phyloP scores from a whole-genome alignment of 1,284 basidiomycete species.

The Chalciporus sp. region DNA sequence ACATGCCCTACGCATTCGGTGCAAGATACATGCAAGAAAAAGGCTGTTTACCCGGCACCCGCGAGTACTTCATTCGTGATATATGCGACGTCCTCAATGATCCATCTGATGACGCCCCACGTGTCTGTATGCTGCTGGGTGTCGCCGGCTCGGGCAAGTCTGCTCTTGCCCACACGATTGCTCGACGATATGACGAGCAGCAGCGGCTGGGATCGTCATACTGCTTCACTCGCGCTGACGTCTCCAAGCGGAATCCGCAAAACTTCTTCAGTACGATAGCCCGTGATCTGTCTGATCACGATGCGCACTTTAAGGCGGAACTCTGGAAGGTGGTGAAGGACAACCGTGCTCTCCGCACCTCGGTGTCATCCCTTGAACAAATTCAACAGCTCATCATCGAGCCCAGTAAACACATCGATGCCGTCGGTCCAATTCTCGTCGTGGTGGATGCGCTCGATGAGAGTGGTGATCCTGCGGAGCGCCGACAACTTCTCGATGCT shows the following conservation, averaged over 20 bases:
- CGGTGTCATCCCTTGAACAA: neutral
- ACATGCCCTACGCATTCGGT: neutral
- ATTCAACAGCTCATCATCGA: no score
- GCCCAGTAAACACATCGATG: no score
- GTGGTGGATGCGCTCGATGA: neutral
- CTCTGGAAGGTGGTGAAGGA: slow-evolving; percentile 2
- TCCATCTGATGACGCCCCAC: neutral
- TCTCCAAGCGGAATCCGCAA: slow-evolving; percentile 3
- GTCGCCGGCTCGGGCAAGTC: no score
- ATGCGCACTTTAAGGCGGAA: neutral
- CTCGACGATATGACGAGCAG: slow-evolving; percentile 1
- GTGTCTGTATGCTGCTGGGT: slow-evolving; percentile 1
- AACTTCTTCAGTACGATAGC: slow-evolving; percentile 9
- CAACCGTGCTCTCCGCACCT: slow-evolving; percentile 5
- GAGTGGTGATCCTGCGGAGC: no score
- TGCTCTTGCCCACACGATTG: slow-evolving; percentile 3
- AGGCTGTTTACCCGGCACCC: neutral
- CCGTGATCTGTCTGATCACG: no score
- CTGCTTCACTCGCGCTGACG: neutral
- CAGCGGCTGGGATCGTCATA: neutral
- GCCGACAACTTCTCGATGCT: no score
- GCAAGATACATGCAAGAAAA: neutral
- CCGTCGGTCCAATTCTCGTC: no score
- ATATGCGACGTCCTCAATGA: neutral
- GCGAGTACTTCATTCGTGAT: neutral